Base-by-base conservation (phyloP, 768 basidiomycete genomes). In the Termitomyces sp. region DNA sequence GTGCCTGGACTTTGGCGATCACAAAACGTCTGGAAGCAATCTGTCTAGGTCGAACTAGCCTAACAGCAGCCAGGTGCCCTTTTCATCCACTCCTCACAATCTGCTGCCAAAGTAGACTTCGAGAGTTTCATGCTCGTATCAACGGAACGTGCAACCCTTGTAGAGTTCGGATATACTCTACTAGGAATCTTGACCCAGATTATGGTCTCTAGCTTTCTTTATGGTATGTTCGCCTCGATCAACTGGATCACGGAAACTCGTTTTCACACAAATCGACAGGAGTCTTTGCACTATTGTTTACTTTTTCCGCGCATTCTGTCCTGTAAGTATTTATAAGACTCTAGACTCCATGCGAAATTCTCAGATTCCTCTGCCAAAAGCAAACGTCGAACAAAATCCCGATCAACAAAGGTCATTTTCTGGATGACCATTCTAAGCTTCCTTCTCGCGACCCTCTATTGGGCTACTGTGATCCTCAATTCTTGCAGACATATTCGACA, bases 371-470 rank as follows among this genome's bases (percentile, higher is more conserved):
- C 2, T 7, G 41, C 45, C 2, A n/a, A 48, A 48, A 55, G 49
- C 13, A 35, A 44, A 35, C 49, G 56, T 10, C n/a, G 24, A 22
- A 33, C 20, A 5, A 52, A 22, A 11, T 43, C 49, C 18, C 48
- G 38, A 10, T 26, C 49, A 9, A 51, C 56, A 6, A 10, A 48
- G 33, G 41, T 52, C 20, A 51, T 57, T n/a, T 57, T 57, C 40
- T 32, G 49, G 14, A 20, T 44, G 10, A 57, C 56, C 5, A 28
- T 51, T 16, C 1, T 57, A 18, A 57, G 50, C 18, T 57, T 57
- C 30, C 38, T 50, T 16, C 56, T 57, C 9, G 56, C 41, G 30
- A 51, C 49, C 8, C 5, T 52, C 6, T 57, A 57, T 32, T 57
- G 56, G 41, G 40, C 33, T 1, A 20, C 56, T 30, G 43, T 57